Percentiles rank a stretch among this genome's conserved stretches.
Evolutionary conservation across 106 monocot species (phyloP).

Genomic region (Alisma plantagoaquatica): DNA sequence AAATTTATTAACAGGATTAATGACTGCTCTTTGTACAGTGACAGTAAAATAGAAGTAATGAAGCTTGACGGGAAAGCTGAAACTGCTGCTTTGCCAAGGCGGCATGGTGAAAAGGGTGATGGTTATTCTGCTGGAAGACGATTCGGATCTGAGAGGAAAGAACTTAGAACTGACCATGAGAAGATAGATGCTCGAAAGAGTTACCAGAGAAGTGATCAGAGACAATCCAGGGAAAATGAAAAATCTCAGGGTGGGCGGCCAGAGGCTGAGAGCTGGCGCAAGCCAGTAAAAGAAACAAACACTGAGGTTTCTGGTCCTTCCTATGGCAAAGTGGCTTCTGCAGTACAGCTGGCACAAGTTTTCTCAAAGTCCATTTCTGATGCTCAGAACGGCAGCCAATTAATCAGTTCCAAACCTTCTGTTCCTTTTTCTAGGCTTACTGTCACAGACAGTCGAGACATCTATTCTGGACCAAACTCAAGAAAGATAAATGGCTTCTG

Average conservation of each 20-base stretch:
- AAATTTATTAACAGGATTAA: too few species aligned
- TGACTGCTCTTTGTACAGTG: too few species aligned
- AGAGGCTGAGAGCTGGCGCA: constrained; percentile 80
- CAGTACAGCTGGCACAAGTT: constrained; percentile 71
- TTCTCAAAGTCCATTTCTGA: constrained; percentile 62
- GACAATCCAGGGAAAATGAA: constrained; percentile 30
- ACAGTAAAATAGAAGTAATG: too few species aligned
- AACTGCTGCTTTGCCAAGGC: constrained; percentile 1
- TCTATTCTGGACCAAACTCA: constrained; percentile 27
- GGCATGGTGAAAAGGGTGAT: constrained; percentile 25
- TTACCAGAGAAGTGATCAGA: constrained; percentile 49
- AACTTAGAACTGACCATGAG: constrained; percentile 17
- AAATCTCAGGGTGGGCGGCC: constrained; percentile 23
- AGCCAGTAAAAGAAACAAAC: constrained; percentile 46
- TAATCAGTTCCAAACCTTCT: constrained; percentile 13
- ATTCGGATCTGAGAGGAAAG: constrained; percentile 36
- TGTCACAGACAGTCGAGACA: constrained; percentile 32
- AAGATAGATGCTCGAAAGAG: constrained; percentile 25
- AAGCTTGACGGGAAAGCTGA: constrained; percentile 34
- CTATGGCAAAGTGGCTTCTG: constrained; percentile 47
- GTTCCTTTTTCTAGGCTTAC: constrained; percentile 67
- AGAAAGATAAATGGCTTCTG: constrained; percentile 82
- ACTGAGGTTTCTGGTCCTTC: constrained; percentile 19
- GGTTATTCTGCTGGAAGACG: constrained; percentile 16
- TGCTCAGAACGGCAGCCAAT: constrained; percentile 2